Evolutionary conservation across 352 stramenopile species (phyloP), one percentile per base, ranked within the genome.

Genomic region (Elongisporangium prolatum): DNA sequence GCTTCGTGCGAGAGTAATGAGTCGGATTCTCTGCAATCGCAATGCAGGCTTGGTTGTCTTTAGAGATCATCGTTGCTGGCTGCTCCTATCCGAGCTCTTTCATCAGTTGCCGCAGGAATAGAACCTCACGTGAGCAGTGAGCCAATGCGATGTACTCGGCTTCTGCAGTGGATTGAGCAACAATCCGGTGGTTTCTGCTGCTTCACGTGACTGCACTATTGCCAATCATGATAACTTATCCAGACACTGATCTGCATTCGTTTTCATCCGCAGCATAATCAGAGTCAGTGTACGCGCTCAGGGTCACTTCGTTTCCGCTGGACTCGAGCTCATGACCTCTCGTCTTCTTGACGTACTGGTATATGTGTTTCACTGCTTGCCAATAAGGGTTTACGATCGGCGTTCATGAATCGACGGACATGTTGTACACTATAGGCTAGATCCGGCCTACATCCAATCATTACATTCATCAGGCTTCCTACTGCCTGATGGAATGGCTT

Each of bases 401-500:
- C 13, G 4, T 18, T 47, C 8, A 68, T 21, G 13, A 28, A 56
- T 11, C 57, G 3, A 11, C 62, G 58, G 9, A 55, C 54, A 48
- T 65, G 57, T 38, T 64, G 54, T 21, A 65, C 54, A 0, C 52
- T 50, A 17, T 52, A 68, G 0, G 48, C 52, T 16, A 68, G 48
- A 21, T 66, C 63, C 10, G 55, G 63, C 10, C 59, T 18, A 18
- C 18, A 55, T 4, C 52, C 57, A 25, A 69, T 61, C 63, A 69
- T 63, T 20, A 54, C 24, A 21, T 64, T 59, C 59, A 71, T 67
- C 7, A 71, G 14, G 21, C 56, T 71, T 11, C 55, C 59, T 1
- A 71, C 56, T 2, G 64, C 59, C 20, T 71, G 22, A 3, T 52
- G 14, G 20, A 60, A 70, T 0, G 63, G 63, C 24, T 64, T 66